Percentiles rank a stretch among this genome's conserved stretches.
Conservation (phyloP, 176 grass and related monocot species). For the Leersia perrieri region DNA sequence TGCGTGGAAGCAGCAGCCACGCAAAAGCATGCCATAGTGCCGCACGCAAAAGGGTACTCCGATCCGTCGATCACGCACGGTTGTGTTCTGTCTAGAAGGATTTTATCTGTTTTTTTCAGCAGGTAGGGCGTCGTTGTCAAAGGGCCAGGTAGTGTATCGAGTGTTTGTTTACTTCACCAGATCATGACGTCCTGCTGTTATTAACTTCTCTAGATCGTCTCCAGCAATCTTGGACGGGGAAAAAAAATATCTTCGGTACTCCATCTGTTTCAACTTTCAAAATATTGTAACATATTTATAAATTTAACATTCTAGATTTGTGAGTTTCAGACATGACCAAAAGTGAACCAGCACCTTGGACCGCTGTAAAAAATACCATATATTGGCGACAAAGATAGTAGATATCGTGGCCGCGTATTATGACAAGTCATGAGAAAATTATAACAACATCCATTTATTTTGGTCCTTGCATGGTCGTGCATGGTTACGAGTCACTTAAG, state of each 20-base stretch:
- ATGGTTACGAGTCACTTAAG: neutral
- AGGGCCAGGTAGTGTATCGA: neutral
- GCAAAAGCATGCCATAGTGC: neutral
- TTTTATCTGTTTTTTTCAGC: neutral
- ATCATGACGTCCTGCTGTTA: neutral
- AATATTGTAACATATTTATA: too few relatives aligned
- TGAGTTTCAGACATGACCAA: too few relatives aligned
- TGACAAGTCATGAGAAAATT: neutral
- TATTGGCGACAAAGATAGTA: too few relatives aligned
- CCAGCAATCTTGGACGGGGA: neutral
- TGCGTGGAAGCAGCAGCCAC: neutral
- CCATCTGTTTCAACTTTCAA: too few relatives aligned
- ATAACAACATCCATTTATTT: neutral
- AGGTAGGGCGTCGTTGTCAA: neutral
- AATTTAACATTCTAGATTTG: too few relatives aligned
- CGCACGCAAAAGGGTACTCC: neutral
- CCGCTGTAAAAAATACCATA: too few relatives aligned
- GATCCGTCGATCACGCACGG: neutral
- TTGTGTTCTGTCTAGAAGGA: neutral
- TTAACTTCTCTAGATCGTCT: neutral
- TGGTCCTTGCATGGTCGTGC: neutral
- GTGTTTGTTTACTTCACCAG: neutral
- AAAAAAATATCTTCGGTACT: too few relatives aligned
- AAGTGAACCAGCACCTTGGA: too few relatives aligned
- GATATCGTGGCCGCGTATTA: too few relatives aligned